These are phyloP conservation scores for Ogataea sp. DNA, from an alignment of 805 yeast species.

Conservation along the genomic window DNA sequence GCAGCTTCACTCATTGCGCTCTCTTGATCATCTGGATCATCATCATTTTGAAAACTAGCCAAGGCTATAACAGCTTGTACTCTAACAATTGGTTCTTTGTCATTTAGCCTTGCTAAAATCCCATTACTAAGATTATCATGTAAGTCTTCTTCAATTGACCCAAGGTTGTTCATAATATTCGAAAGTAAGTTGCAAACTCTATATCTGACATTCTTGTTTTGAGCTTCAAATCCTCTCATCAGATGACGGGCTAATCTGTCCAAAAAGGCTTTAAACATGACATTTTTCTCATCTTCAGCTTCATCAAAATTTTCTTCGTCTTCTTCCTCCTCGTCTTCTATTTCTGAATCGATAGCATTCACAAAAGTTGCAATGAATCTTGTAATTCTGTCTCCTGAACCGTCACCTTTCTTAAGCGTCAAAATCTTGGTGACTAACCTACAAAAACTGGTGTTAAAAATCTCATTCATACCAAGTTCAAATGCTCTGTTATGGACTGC, in stretches of 20 bases:
- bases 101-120: conserved; percentile 56
- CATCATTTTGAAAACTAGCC: conserved; percentile 64
- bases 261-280: conserved; percentile 37
- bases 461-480: conserved; percentile 42
- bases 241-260: conserved; percentile 57
- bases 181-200: conserved; percentile 73
- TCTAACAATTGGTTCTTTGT: conserved; percentile 71
- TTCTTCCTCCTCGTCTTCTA: conserved; percentile 24
- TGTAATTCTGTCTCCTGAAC: conserved; percentile 68
- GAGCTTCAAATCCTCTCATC: conserved; percentile 71
- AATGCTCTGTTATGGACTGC: conserved; percentile 50
- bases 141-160: conserved; percentile 67
- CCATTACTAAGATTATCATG: conserved; percentile 55
- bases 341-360: conserved; percentile 34
- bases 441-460: conserved; percentile 54
- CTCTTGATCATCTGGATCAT: conserved; percentile 27
- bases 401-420: conserved; percentile 59
- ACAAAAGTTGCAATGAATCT: conserved; percentile 58
- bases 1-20: conserved; percentile 37
- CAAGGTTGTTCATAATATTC: conserved; percentile 58
- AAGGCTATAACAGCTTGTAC: conserved; percentile 78
- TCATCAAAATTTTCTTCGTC: conserved; percentile 24
- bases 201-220: conserved; percentile 68
- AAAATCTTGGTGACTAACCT: conserved; percentile 57
- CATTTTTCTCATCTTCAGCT: conserved; percentile 18